Percentiles rank a stretch among this genome's conserved stretches.
Conservation (phyloP, 495 filamentous ascomycete genomes). For the Penicillium cataractarum region DNA sequence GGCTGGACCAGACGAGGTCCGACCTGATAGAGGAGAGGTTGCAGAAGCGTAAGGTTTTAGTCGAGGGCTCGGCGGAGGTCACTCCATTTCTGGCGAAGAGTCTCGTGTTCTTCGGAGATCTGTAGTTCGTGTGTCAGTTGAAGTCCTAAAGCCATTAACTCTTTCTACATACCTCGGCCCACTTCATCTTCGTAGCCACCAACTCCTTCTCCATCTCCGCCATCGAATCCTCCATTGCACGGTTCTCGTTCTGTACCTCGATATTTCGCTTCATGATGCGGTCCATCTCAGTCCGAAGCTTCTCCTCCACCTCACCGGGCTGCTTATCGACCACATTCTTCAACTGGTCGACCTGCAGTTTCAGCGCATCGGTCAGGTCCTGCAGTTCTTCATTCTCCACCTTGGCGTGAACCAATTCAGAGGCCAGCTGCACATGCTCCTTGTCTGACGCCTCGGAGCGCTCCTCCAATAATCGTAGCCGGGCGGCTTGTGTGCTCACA, state of each 20-base stretch:
- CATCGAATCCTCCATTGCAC: conserved; percentile 84
- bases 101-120: conserved; percentile 70
- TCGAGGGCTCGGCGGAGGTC: conserved; percentile 74
- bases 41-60: conserved; percentile 16
- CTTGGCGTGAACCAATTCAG: conserved; percentile 86
- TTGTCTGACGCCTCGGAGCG: conserved; percentile 85
- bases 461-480: conserved; percentile 83
- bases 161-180: conserved; percentile 75
- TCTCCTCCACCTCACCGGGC: conserved; percentile 82
- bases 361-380: conserved; percentile 85
- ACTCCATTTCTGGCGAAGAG: conserved; percentile 76
- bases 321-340: conserved; percentile 85
- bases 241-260: conserved; percentile 94
- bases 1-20: neutral
- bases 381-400: conserved; percentile 88
- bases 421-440: conserved; percentile 91
- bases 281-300: conserved; percentile 84
- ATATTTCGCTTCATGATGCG: conserved; percentile 88
- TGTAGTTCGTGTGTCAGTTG: conserved; percentile 25
- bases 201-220: conserved; percentile 92
- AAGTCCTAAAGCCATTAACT: neutral
- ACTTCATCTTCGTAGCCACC: conserved; percentile 91
- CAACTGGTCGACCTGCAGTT: conserved; percentile 79
- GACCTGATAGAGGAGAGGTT: neutral
- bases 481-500: conserved; percentile 63